These are phyloP conservation scores for Diaporthe sp. DNA, from an alignment of 2,329 filamentous ascomycete genomes.

Conservation along the genomic window DNA sequence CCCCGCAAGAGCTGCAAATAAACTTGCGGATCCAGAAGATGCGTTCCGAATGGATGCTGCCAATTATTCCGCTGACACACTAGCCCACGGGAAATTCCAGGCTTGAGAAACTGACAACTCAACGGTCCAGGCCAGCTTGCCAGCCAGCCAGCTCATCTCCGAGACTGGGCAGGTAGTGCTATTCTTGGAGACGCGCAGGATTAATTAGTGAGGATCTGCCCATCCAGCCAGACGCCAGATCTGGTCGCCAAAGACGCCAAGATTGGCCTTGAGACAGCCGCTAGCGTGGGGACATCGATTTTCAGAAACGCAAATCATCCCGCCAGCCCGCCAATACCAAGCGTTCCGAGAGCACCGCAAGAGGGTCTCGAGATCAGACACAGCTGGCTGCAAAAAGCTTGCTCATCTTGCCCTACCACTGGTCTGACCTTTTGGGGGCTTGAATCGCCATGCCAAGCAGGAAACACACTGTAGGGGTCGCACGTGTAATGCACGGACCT, in stretches of 20 bases:
- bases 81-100: constrained; percentile 27
- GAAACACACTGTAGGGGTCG: constrained; percentile 3
- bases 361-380: neutral
- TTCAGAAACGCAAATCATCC: constrained; percentile 6
- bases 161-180: constrained; percentile 20
- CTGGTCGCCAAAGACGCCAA: constrained; percentile 25
- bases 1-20: constrained; percentile 28
- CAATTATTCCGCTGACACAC: constrained; percentile 19
- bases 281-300: constrained; percentile 15
- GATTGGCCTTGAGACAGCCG: constrained; percentile 30
- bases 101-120: constrained; percentile 7
- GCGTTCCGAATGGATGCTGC: constrained; percentile 16
- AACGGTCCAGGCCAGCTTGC: constrained; percentile 12
- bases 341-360: neutral
- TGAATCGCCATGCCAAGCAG: constrained; percentile 11
- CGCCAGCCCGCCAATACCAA: constrained; percentile 18
- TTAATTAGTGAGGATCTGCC: constrained; percentile 30
- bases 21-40: constrained; percentile 31
- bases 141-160: constrained; percentile 31
- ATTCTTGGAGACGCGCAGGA: constrained; percentile 32
- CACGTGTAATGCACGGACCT: constrained; percentile 19
- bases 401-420: constrained; percentile 18
- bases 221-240: constrained; percentile 29
- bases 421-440: constrained; percentile 8
- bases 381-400: constrained; percentile 9